A percentile compares a stretch with the other conserved stretches of the same genome.
These are phyloP conservation scores for Neopestalotiopsis rosae DNA, from an alignment of 2,329 filamentous ascomycete species.

Conservation along the genomic window DNA sequence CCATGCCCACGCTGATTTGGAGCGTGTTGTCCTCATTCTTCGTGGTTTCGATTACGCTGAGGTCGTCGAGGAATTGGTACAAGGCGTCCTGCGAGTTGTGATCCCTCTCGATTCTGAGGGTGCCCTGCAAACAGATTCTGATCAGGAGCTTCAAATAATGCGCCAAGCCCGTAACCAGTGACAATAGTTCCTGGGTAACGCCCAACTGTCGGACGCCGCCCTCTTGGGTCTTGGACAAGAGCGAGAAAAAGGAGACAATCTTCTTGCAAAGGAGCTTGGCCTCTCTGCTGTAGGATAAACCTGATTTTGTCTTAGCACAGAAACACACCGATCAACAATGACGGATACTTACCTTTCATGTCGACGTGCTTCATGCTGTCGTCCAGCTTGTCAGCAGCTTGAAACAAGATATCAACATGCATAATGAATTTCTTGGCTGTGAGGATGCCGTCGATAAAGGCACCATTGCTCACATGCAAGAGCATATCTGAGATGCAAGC, in stretches of 20 bases:
- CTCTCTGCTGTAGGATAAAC: conserved; percentile 89
- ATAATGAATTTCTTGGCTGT: conserved; percentile 96
- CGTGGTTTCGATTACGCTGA: conserved; percentile 80
- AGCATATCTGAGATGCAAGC: conserved; percentile 99
- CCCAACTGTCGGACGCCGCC: conserved; percentile 88
- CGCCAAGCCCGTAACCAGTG: conserved; percentile 91
- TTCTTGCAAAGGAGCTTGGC: conserved; percentile 99
- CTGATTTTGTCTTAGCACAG: conserved; percentile 47
- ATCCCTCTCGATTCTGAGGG: conserved; percentile 89
- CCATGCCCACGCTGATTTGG: conserved; percentile 69
- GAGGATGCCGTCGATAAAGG: conserved; percentile 92
- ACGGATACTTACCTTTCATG: conserved; percentile 70
- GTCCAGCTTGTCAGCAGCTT: conserved; percentile 85
- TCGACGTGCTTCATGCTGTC: conserved; percentile 69
- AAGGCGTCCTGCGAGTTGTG: conserved; percentile 75
- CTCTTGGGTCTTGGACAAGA: conserved; percentile 94
- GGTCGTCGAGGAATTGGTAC: conserved; percentile 81
- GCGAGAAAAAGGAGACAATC: conserved; percentile 95
- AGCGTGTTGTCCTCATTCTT: conserved; percentile 73
- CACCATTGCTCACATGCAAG: conserved; percentile 95
- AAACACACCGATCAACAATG: not conserved
- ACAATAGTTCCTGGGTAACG: conserved; percentile 97
- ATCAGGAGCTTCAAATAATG: conserved; percentile 98
- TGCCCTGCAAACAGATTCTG: conserved; percentile 92
- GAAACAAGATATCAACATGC: conserved; percentile 93